Conservation (phyloP, 2,329 filamentous ascomycete genomes). For the Sphaerulina musiva region DNA sequence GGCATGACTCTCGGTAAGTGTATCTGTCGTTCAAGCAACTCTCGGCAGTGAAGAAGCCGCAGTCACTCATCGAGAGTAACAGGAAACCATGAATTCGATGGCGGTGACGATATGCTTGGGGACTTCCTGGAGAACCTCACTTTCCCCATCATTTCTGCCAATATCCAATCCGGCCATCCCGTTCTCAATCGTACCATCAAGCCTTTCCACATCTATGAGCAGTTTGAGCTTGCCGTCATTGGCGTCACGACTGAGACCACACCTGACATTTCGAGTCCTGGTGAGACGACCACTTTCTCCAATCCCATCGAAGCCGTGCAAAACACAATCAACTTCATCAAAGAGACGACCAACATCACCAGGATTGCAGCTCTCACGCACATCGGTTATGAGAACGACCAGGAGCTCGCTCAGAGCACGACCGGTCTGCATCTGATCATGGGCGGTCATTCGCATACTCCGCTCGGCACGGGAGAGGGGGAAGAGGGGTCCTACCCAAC, state of each 20-base stretch:
- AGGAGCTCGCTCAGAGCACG: conserved; percentile 54
- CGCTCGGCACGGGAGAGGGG: conserved; percentile 53
- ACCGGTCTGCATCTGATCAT: conserved; percentile 63
- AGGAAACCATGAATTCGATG: conserved; percentile 61
- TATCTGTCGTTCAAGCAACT: too few relatives aligned
- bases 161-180: conserved; percentile 55
- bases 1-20: conserved; percentile 53
- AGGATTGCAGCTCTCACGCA: conserved; percentile 62
- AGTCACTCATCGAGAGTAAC: too few relatives aligned
- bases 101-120: conserved; percentile 56
- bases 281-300: conserved; percentile 52
- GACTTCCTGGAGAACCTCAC: conserved; percentile 57
- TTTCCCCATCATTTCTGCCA: conserved; percentile 59
- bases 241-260: conserved; percentile 58
- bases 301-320: conserved; percentile 55
- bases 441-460: conserved; percentile 54
- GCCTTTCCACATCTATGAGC: conserved; percentile 58
- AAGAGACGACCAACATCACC: conserved; percentile 54
- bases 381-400: conserved; percentile 60
- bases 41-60: too few relatives aligned
- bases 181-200: conserved; percentile 58
- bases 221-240: conserved; percentile 57
- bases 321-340: conserved; percentile 56
- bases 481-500: conserved; percentile 59
- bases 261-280: conserved; percentile 53